These are phyloP conservation scores for Lablab purpureus DNA, from an alignment of 306 rosid genomes.

Conservation along the genomic window DNA sequence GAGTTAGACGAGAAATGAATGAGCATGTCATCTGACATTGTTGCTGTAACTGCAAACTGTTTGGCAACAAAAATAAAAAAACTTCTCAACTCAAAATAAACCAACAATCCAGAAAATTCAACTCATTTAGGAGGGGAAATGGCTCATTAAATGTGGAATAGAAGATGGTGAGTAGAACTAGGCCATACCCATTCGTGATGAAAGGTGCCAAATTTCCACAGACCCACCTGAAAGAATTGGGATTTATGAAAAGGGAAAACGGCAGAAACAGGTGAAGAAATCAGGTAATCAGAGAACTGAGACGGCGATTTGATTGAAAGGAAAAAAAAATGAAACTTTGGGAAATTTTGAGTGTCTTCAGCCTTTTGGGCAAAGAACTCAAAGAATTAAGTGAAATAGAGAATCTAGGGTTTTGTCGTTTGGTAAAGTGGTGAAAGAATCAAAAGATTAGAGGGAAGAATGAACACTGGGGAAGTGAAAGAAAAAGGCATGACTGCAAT, in stretches of 20 bases:
- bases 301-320: constrained; percentile 33
- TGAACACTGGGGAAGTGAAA: constrained; percentile 29
- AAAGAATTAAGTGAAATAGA: constrained; percentile 21
- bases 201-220: constrained; percentile 16
- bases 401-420: constrained; percentile 65
- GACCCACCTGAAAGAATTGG: constrained; percentile 41
- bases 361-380: constrained; percentile 25
- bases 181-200: constrained; percentile 51
- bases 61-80: constrained; percentile 39
- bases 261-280: constrained; percentile 32
- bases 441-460: constrained; percentile 49
- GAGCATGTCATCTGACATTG: constrained; percentile 96
- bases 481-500: constrained; percentile 37
- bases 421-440: constrained; percentile 44
- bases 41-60: constrained; percentile 51
- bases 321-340: background rate
- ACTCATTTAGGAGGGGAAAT: background rate
- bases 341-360: background rate
- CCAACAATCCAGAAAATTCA: constrained; percentile 41
- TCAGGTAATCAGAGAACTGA: constrained; percentile 24
- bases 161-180: constrained; percentile 29
- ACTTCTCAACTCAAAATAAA: constrained; percentile 31
- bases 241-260: constrained; percentile 38
- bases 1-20: constrained; percentile 97
- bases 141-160: background rate